Evolutionary conservation across 176 grass and related monocot genomes (phyloP).

Genomic region (Carex myosuroides): DNA sequence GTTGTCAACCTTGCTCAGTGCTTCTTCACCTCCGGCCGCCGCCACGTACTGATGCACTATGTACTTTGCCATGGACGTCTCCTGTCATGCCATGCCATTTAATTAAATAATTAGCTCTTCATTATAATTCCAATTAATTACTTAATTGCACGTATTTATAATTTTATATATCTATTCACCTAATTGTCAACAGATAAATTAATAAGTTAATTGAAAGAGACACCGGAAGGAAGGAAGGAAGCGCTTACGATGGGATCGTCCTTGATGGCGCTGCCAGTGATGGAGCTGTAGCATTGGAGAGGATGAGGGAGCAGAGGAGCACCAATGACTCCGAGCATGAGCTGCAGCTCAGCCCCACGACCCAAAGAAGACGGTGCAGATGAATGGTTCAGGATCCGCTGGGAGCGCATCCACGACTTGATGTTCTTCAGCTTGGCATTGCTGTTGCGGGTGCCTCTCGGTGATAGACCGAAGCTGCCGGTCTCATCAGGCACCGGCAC

Average conservation of each 20-base stretch:
- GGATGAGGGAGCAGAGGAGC: constrained; percentile 84
- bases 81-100: constrained; percentile 34
- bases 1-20: constrained; percentile 61
- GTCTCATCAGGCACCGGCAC: constrained; percentile 90
- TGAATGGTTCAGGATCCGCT: constrained; percentile 19
- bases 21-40: constrained; percentile 78
- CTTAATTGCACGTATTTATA: not conserved
- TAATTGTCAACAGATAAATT: too few species aligned
- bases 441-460: constrained; percentile 10
- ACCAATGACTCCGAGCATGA: constrained; percentile 95
- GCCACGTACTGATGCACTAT: constrained; percentile 97
- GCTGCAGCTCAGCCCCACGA: constrained; percentile 76
- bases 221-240: too few species aligned
- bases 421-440: constrained; percentile 49
- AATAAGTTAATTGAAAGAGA: too few species aligned
- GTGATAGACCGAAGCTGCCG: constrained; percentile 26
- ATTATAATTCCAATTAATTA: not conserved
- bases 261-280: constrained; percentile 57
- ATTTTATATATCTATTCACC: too few species aligned
- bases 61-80: constrained; percentile 87
- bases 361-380: constrained; percentile 40
- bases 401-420: constrained; percentile 70
- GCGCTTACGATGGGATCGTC: constrained; percentile 61
- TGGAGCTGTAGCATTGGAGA: constrained; percentile 50
- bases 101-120: not conserved